Base-by-base conservation (phyloP, 495 filamentous ascomycete species). In the Pyrenopolyporus hunteri region DNA sequence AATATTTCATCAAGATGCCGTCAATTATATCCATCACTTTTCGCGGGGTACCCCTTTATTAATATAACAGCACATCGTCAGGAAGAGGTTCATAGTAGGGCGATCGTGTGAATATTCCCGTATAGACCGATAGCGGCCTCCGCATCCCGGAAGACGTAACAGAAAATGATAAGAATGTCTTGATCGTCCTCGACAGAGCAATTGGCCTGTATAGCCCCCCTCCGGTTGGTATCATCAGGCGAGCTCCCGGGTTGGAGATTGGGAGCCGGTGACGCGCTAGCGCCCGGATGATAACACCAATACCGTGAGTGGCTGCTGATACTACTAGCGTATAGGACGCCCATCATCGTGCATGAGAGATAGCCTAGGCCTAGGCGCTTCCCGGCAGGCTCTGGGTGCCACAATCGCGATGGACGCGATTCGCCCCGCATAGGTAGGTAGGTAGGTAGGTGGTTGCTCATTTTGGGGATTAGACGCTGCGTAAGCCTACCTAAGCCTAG, bases 301-400 rank as follows among this genome's bases (percentile, higher is more conserved):
- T 45, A 43, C 54, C 48, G 39, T 67, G 64, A 67, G 29, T 67
- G 64, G 64, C 45, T n/a, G 54, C 53, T 55, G 64, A 67, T 67
- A 67, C 58, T 63, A 55, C 64, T 67, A 67, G 64, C 57, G 57
- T 62, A 61, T 57, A 63, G 45, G 8, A 16, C n/a, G 17, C 14
- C 48, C 51, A 57, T 61, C 63, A 48, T 61, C 51, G 14, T 49
- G 57, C 57, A 32, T 42, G n/a, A 29, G 20, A 47, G 37, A 59
- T 51, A 36, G 13, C 4, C 59, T 50, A 46, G 32, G 19, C 2
- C 54, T 54, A 23, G 36, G 31, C 39, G 32, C 17, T 47, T 37
- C 19, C n/a, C 22, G 31, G 19, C 37, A 40, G 22, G 10, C 35
- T n/a, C 40, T 43, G 22, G 25, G 56, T 56, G 37, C 62, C 62